Evolutionary conservation across 768 basidiomycete species (phyloP).

Genomic region (Naganishia vishniacii): DNA sequence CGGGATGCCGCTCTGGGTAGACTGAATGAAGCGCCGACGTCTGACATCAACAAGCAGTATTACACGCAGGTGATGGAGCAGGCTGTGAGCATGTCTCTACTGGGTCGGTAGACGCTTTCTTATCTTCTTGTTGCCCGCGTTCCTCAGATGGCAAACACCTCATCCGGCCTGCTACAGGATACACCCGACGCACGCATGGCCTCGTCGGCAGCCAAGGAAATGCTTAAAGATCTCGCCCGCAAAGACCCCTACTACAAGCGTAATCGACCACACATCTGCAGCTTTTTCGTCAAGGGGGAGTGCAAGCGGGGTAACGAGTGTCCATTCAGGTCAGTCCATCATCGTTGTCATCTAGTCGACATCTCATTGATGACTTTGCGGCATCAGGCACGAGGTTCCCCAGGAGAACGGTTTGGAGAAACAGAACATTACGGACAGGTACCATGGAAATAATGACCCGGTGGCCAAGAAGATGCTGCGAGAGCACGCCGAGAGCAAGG

Average conservation of each 20-base stretch:
- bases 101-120: not conserved
- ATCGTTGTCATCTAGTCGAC: not conserved
- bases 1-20: slow-evolving; percentile 88
- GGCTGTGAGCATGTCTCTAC: slow-evolving; percentile 9
- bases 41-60: slow-evolving; percentile 74
- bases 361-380: not conserved
- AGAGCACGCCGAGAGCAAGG: slow-evolving; percentile 70
- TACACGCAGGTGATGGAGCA: slow-evolving; percentile 48
- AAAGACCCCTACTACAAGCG: slow-evolving; percentile 97
- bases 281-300: slow-evolving; percentile 91
- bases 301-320: slow-evolving; percentile 87
- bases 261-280: slow-evolving; percentile 87
- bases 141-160: slow-evolving; percentile 54
- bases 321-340: slow-evolving; percentile 68
- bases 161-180: slow-evolving; percentile 33
- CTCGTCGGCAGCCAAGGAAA: slow-evolving; percentile 81
- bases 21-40: slow-evolving; percentile 78
- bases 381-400: slow-evolving; percentile 75
- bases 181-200: slow-evolving; percentile 50
- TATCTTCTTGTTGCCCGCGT: not conserved
- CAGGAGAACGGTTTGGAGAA: slow-evolving; percentile 73
- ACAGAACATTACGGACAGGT: slow-evolving; percentile 91
- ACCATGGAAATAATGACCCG: slow-evolving; percentile 85
- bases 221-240: slow-evolving; percentile 89
- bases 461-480: slow-evolving; percentile 85